Percentiles rank a stretch among this genome's conserved stretches.
Evolutionary conservation across 1,284 basidiomycete genomes (phyloP).

Genomic region (Sporisorium reilianum): DNA sequence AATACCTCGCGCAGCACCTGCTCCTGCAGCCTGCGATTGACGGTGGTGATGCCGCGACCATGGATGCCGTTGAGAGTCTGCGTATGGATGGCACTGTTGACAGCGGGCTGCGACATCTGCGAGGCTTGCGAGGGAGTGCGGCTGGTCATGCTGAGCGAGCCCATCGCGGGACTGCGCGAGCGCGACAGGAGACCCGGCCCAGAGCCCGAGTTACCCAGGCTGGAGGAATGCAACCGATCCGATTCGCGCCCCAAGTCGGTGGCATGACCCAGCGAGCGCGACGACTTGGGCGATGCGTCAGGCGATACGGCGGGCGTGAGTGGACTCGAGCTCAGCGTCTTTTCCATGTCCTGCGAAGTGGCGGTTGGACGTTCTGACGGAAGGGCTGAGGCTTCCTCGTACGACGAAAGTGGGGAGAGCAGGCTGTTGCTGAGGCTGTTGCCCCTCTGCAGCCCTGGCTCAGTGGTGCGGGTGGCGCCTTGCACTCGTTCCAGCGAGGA

Average conservation of each 20-base stretch:
- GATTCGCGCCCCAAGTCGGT: constrained; percentile 35
- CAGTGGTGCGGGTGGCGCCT: background rate
- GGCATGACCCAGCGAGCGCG: constrained; percentile 28
- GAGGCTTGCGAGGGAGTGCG: constrained; percentile 38
- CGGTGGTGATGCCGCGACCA: constrained; percentile 64
- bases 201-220: constrained; percentile 18
- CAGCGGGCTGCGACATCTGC: constrained; percentile 29
- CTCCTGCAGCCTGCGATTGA: constrained; percentile 67
- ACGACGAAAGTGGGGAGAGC: constrained; percentile 23
- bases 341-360: constrained; percentile 18
- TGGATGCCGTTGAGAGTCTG: constrained; percentile 46
- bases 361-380: constrained; percentile 5
- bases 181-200: constrained; percentile 21
- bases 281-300: constrained; percentile 32
- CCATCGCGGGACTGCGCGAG: constrained; percentile 38
- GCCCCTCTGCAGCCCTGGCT: constrained; percentile 9
- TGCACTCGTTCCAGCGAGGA: constrained; percentile 24
- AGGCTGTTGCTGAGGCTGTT: constrained; percentile 8
- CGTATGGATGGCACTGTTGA: background rate
- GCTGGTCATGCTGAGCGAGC: constrained; percentile 38
- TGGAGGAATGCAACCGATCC: constrained; percentile 33
- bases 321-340: constrained; percentile 30
- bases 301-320: constrained; percentile 35
- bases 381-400: constrained; percentile 26
- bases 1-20: constrained; percentile 68